Evolutionary conservation across 1,284 basidiomycete species (phyloP), one percentile per base, ranked within the genome.

Genomic region (Coniferiporia weirii): DNA sequence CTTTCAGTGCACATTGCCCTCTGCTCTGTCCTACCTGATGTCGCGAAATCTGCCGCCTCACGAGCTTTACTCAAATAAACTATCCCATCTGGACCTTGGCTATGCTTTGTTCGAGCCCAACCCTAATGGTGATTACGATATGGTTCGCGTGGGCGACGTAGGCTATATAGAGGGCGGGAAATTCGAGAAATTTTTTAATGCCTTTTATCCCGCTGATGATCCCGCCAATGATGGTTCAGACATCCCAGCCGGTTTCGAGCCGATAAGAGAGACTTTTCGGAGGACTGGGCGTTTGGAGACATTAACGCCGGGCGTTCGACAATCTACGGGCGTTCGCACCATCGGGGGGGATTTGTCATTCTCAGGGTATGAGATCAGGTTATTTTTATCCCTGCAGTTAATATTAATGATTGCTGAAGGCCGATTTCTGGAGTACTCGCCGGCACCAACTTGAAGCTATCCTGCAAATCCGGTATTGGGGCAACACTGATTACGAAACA

Each of bases 101-200:
- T 40, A 49, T 22, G 55, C 55, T 2, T 15, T 56, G 12, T 56
- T 49, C 36, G 46, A 49, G 13, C 55, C 55, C n/a, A 27, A 56
- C 15, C 46, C 55, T 15, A 49, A 32, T 19, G 47, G 13, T 43
- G 27, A 9, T 5, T 48, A 56, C 20, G 55, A 56, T 15, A 15
- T 8, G 32, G 55, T 56, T 40, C 55, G 55, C 20, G 35, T 56
- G 6, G 54, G 54, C 20, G 54, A 56, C 44, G 54, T 36, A 7
- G 54, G 44, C 12, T 47, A 56, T 32, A 49, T 56, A 9, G 9
- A 40, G 34, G 19, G 48, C 22, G 57, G 57, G 32, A 53, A 54
- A 32, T 59, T 58, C 35, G 20, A 47, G 13, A 47, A 45, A 34
- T 22, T 52, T 4, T 54, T 59, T 34, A 54, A 59, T 35, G 34